These are phyloP conservation scores for Apophysomyces ossiformis DNA, from an alignment of 371 early-diverging fungal species.

Conservation along the genomic window DNA sequence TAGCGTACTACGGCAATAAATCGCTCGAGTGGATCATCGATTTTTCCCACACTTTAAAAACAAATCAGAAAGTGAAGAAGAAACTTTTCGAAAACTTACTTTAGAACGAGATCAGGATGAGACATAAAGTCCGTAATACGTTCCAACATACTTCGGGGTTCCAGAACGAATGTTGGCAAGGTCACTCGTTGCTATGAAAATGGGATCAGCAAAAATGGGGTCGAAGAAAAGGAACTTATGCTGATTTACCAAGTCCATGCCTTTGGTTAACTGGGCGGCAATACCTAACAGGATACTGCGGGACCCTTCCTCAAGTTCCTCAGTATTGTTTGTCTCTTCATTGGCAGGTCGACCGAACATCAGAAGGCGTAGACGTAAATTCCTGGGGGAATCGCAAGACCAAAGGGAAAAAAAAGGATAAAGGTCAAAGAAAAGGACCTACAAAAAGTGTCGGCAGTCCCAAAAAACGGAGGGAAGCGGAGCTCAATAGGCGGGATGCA, in stretches of 20 bases:
- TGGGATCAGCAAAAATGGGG: conserved; percentile 2
- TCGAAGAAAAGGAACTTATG: conserved; percentile 6
- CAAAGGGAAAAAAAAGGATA: conserved; percentile 7
- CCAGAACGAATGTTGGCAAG: conserved; percentile 95
- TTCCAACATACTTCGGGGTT: conserved; percentile 92
- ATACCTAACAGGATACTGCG: conserved; percentile 83
- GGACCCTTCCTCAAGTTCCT: conserved; percentile 88
- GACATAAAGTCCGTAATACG: conserved; percentile 93
- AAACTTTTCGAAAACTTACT: conserved; percentile 54
- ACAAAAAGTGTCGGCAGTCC: no score
- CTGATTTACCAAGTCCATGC: conserved; percentile 75
- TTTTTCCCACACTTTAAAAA: conserved; percentile 59
- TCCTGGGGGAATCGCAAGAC: conserved; percentile 9
- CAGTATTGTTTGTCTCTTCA: conserved; percentile 54
- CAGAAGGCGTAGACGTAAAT: not conserved
- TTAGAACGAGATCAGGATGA: conserved; percentile 84
- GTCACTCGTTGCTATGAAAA: conserved; percentile 69
- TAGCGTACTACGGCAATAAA: conserved; percentile 90
- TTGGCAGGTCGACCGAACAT: conserved; percentile 12
- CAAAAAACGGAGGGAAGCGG: not conserved
- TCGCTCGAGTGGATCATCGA: conserved; percentile 81
- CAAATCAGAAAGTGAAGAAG: not conserved
- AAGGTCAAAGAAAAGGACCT: not conserved
- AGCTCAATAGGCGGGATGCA: not conserved
- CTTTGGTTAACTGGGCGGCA: conserved; percentile 84